A percentile compares a stretch with the other conserved stretches of the same genome.
Conservation (phyloP, 2,329 filamentous ascomycete species). For the Cladosporium cucumerinum region DNA sequence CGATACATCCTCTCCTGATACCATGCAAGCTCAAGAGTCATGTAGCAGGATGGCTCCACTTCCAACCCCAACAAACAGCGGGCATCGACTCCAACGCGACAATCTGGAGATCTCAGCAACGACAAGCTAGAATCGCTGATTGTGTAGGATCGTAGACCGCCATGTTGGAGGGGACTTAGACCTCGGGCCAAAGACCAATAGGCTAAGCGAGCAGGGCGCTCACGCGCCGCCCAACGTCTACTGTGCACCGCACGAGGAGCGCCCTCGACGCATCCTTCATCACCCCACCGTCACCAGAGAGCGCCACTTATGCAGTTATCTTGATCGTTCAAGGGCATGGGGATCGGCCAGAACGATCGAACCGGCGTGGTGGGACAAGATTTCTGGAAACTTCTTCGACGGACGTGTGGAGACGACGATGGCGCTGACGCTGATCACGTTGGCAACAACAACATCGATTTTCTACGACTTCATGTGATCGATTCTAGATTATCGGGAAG, state of each 20-base stretch:
- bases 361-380: slow-evolving; percentile 2
- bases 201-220: slow-evolving; percentile 4
- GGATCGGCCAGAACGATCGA: background rate
- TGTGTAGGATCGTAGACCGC: background rate
- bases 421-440: background rate
- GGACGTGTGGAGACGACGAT: background rate
- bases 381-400: slow-evolving; percentile 11
- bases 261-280: background rate
- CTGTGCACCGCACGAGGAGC: background rate
- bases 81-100: background rate
- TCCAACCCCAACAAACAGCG: background rate
- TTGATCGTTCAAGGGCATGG: background rate
- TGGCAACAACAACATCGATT: background rate
- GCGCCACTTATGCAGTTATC: background rate
- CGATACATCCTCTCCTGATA: background rate
- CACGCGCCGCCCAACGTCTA: slow-evolving; percentile 5
- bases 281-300: background rate
- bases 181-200: background rate
- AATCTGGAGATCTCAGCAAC: background rate
- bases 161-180: background rate
- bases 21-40: background rate
- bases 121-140: background rate
- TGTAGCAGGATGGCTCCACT: background rate
- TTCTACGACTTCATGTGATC: background rate
- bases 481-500: background rate